A percentile compares a stretch with the other conserved stretches of the same genome.
These are phyloP conservation scores for Sesbania bispinosa DNA, from an alignment of 306 rosid species.

Conservation along the genomic window DNA sequence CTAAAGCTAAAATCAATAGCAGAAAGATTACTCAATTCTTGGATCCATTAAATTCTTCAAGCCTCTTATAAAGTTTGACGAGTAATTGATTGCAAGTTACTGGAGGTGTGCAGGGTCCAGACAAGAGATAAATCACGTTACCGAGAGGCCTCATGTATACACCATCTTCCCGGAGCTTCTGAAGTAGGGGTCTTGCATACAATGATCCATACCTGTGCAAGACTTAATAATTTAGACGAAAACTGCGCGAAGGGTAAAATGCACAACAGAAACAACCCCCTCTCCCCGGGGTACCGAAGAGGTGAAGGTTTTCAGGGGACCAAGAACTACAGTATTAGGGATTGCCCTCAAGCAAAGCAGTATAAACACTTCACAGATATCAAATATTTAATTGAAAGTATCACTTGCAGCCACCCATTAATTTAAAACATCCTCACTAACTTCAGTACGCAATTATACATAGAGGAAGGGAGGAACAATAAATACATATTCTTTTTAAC, in stretches of 20 bases:
- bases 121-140: conserved; percentile 80
- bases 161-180: conserved; percentile 73
- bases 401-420: no score
- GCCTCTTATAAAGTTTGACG: conserved; percentile 56
- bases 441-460: background rate
- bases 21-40: conserved; percentile 8
- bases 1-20: conserved; percentile 2
- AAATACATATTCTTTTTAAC: no score
- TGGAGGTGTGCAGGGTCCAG: conserved; percentile 89
- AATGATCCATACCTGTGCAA: conserved; percentile 70
- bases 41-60: conserved; percentile 50
- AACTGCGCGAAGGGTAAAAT: conserved; percentile 10
- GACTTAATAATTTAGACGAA: conserved; percentile 10
- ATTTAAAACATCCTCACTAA: background rate
- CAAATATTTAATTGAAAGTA: no score
- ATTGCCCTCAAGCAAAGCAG: no score
- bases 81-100: conserved; percentile 65
- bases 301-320: no score
- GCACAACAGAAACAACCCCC: no score
- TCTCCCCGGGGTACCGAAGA: background rate
- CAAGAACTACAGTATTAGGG: background rate
- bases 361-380: no score
- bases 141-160: conserved; percentile 83
- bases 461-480: no score
- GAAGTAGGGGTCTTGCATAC: conserved; percentile 70